Evolutionary conservation across 306 rosid genomes (phyloP), one percentile per base, ranked within the genome.

Genomic region (Cicer yamashitae): DNA sequence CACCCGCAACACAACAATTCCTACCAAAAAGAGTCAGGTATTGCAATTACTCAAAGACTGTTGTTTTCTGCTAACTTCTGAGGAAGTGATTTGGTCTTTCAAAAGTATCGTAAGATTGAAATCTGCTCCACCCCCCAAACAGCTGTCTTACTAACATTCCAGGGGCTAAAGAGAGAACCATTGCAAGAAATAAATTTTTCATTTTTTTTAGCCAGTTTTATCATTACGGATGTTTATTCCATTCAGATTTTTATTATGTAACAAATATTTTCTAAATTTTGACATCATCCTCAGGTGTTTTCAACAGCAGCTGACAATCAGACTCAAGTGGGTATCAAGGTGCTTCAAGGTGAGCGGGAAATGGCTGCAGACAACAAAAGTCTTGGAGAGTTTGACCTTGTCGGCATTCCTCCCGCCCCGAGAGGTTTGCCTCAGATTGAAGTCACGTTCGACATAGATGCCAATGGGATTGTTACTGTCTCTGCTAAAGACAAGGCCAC

Each of bases 401-500:
- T 89, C 12, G 98, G 98, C 44, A 70, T 93, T 82, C 98, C 98
- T 30, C 98, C 98, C 0, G 90, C 97, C 10, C 97, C 96, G 1
- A 85, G 98, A 77, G 98, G 98, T 54, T 1, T 91, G 85, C 98
- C 98, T 74, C 97, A 93, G 80, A 91, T 93, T 40, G 97, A 91
- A 79, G 98, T 93, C 13, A 88, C 98, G 0, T 93, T 93, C 22
- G 98, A 93, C 85, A 93, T 93, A 58, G 98, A 93, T 60, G 98
- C 98, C 81, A 93, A 93, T 10, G 98, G 98, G 2, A 93, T 93
- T 38, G 98, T 93, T n/a, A 93, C 94, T 0, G 98, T 93, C 46
- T 93, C 98, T 74, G 98, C 98, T n/a, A 93, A 91, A 79, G 98
- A 93, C 88, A 93, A 93, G 85, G 75, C 98, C 76, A 93, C 98